Evolutionary conservation across 2,329 filamentous ascomycete genomes (phyloP), one percentile per base, ranked within the genome.

Genomic region (Diaporthe sp.): DNA sequence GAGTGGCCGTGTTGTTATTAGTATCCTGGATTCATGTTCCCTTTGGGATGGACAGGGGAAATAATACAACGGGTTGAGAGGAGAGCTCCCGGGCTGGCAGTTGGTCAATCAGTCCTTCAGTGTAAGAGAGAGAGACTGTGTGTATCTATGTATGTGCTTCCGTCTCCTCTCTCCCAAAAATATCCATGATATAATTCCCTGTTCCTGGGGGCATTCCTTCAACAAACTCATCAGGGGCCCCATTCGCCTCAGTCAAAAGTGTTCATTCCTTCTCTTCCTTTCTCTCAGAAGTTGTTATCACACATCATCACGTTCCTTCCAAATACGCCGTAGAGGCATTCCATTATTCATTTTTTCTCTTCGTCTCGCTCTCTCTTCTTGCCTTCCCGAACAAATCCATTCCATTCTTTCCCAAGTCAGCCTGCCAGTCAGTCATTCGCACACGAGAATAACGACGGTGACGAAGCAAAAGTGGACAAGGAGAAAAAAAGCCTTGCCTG

Each of bases 241-340:
- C 71, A 42, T 63, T 73, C 72, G 47, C 63, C 63, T 68, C 63
- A 68, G 63, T 68, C 63, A 68, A 68, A 68, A 68, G 63, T 55
- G 59, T 70, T 55, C 73, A 75, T 75, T 75, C 73, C 73, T 75
- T 74, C 59, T 72, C 55, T 56, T 74, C 53, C 55, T 70, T 75
- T 53, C 44, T 72, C 58, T 44, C 71, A 68, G 44, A 55, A 47
- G 61, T 71, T 72, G 61, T 72, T 53, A 53, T 35, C 25, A 53
- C 35, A 58, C 70, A 42, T 44, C 70, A 42, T 53, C 83, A 83
- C 83, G 79, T 81, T 79, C 81, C 80, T 81, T 84, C 47, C 47
- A 53, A 39, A 53, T 47, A 85, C 85, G 85, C 83, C 84, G 85
- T 76, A 78, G 83, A 84, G 78, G 84, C 85, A 85, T 83, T 84